Conservation (phyloP, 2,329 filamentous ascomycete genomes). For the Xylariales sp. region DNA sequence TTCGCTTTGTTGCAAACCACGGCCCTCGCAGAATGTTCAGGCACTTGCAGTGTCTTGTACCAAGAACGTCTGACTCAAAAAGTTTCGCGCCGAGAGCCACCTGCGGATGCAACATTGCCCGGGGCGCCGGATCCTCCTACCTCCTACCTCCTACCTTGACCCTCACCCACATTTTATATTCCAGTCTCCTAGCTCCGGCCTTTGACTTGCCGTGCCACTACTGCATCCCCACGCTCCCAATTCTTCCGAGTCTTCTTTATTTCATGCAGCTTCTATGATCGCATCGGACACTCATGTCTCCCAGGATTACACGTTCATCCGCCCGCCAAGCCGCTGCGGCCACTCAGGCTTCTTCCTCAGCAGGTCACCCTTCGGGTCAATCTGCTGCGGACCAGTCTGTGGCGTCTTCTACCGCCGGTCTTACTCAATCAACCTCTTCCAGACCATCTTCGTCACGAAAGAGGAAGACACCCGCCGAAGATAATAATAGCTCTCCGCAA, state of each 20-base stretch:
- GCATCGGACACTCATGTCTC: conserved; percentile 80
- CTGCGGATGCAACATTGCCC: conserved; percentile 25
- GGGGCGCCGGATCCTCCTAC: conserved; percentile 33
- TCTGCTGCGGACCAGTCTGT: conserved; percentile 55
- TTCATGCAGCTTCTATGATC: conserved; percentile 36
- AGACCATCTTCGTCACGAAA: conserved; percentile 65
- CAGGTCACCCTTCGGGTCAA: conserved; percentile 54
- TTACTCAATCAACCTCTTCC: conserved; percentile 55
- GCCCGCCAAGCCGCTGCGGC: conserved; percentile 92
- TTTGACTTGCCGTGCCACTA: conserved; percentile 29
- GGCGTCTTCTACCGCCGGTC: conserved; percentile 54
- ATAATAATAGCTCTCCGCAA: conserved; percentile 59
- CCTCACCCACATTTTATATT: conserved; percentile 30
- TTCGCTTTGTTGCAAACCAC: conserved; percentile 28
- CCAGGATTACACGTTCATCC: conserved; percentile 95
- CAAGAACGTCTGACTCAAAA: conserved; percentile 27
- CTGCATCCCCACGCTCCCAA: conserved; percentile 33
- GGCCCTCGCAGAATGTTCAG: conserved; percentile 24
- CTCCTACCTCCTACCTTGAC: background rate
- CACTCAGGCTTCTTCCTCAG: conserved; percentile 64
- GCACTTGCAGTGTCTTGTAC: conserved; percentile 28
- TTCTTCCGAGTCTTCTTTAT: conserved; percentile 32
- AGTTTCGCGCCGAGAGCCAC: conserved; percentile 35
- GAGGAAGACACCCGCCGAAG: conserved; percentile 73
- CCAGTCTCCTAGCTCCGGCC: conserved; percentile 19